Percentiles rank a stretch among this genome's conserved stretches.
These are phyloP conservation scores for Leucosporidium creatinivorum DNA, from an alignment of 768 basidiomycete species.

Conservation along the genomic window DNA sequence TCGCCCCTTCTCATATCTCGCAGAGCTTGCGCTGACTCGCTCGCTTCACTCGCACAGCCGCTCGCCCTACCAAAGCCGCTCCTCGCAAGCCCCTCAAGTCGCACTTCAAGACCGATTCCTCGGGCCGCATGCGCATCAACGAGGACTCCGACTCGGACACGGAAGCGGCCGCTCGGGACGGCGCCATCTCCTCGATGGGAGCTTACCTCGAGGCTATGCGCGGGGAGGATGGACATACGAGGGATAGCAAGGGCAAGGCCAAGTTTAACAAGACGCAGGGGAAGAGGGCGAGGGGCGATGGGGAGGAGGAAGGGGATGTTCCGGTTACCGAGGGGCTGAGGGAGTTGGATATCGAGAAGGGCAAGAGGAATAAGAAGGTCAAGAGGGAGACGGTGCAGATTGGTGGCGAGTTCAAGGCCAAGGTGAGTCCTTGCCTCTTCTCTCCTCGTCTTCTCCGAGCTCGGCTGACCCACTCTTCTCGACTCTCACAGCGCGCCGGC, in stretches of 20 bases:
- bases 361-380: slow-evolving; percentile 48
- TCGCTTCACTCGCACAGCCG: slow-evolving; percentile 44
- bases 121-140: slow-evolving; percentile 22
- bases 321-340: slow-evolving; percentile 49
- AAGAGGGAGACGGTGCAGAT: slow-evolving; percentile 50
- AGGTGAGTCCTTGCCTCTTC: slow-evolving; percentile 53
- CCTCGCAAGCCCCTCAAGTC: slow-evolving; percentile 27
- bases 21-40: slow-evolving; percentile 10
- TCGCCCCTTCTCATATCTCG: not conserved
- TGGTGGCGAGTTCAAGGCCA: slow-evolving; percentile 91
- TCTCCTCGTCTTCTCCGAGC: not conserved
- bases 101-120: slow-evolving; percentile 72
- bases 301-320: slow-evolving; percentile 45
- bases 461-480: slow-evolving; percentile 21
- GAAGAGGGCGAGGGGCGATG: slow-evolving; percentile 61
- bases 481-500: slow-evolving; percentile 65
- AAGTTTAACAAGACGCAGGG: slow-evolving; percentile 98
- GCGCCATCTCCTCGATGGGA: slow-evolving; percentile 68
- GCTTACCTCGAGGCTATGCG: slow-evolving; percentile 78
- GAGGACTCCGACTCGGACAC: slow-evolving; percentile 49
- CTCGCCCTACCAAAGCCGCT: slow-evolving; percentile 14
- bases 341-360: slow-evolving; percentile 61
- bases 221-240: slow-evolving; percentile 81
- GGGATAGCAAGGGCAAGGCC: slow-evolving; percentile 72
- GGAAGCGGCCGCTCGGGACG: slow-evolving; percentile 64